Evolutionary conservation across 148 eudicot species (phyloP).

Genomic region (Chenopodium album): DNA sequence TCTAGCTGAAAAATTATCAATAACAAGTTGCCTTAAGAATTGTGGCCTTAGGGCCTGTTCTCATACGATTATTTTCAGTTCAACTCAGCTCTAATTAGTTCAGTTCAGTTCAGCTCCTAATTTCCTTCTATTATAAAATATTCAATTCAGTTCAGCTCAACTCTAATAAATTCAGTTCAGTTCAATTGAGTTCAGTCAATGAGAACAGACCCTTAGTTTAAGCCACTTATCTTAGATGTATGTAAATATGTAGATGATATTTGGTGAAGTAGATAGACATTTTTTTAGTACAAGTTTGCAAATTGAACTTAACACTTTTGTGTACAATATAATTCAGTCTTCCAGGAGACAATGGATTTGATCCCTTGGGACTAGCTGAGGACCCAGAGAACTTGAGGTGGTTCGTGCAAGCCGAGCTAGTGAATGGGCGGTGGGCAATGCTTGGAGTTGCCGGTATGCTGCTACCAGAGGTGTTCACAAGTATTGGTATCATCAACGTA

Average conservation of each 20-base stretch:
- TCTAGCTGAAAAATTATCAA: too few species aligned
- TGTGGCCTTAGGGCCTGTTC: not conserved
- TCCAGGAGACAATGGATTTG: conserved; percentile 98
- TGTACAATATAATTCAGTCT: conserved; percentile 43
- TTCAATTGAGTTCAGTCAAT: too few species aligned
- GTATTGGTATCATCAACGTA: conserved; percentile 65
- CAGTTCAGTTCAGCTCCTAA: too few species aligned
- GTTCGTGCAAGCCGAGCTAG: conserved; percentile 95
- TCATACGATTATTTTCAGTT: too few species aligned
- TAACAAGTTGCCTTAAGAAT: too few species aligned
- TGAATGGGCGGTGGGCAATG: conserved; percentile 97
- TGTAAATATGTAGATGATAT: not conserved
- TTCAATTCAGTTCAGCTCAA: too few species aligned
- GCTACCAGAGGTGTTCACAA: conserved; percentile 83
- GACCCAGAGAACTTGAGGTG: conserved; percentile 93
- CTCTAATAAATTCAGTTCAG: too few species aligned
- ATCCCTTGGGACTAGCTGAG: conserved; percentile 91
- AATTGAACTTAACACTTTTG: not conserved
- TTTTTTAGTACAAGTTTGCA: not conserved
- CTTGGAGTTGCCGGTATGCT: conserved; percentile 93
- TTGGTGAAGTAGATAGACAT: not conserved
- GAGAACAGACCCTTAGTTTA: not conserved
- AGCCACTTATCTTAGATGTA: not conserved
- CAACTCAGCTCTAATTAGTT: too few species aligned
- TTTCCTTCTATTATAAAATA: too few species aligned